Conservation (phyloP, 805 yeast genomes). For the Teunomyces aglyptinius region DNA sequence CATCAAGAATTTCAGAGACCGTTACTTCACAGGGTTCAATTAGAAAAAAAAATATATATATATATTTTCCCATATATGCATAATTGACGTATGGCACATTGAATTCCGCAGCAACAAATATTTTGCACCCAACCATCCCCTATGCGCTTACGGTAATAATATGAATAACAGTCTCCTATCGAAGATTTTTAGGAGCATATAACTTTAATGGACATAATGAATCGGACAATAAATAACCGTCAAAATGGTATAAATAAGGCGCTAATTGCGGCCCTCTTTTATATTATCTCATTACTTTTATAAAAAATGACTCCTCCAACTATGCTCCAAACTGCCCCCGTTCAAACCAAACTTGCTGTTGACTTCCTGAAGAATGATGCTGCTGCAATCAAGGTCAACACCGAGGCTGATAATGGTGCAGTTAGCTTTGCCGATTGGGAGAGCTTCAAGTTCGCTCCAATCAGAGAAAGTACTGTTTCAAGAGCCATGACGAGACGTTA, state of each 20-base stretch:
- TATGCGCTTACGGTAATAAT: conserved; percentile 5
- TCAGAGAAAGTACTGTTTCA: conserved; percentile 74
- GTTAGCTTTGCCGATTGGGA: conserved; percentile 60
- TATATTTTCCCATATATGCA: not conserved
- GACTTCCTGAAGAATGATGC: not conserved
- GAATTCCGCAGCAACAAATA: not conserved
- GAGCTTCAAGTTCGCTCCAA: conserved; percentile 64
- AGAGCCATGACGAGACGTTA: conserved; percentile 78
- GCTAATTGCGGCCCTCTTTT: not conserved
- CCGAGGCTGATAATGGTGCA: conserved; percentile 22
- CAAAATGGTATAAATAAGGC: not conserved
- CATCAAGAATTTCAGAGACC: conserved; percentile 62
- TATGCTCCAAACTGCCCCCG: conserved; percentile 24
- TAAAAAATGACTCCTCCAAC: conserved; percentile 34
- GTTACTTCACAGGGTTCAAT: conserved; percentile 71
- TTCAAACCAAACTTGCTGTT: conserved; percentile 1
- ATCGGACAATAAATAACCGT: not conserved
- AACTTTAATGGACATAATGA: not conserved
- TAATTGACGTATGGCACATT: not conserved
- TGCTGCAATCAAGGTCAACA: conserved; percentile 11
- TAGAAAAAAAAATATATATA: not conserved
- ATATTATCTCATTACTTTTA: not conserved
- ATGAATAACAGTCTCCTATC: not conserved
- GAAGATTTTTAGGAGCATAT: conserved; percentile 1
- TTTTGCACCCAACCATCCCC: conserved; percentile 8